phyloP scores from a whole-genome alignment of 208 protist species.

The Trichomonas vaginalis region DNA sequence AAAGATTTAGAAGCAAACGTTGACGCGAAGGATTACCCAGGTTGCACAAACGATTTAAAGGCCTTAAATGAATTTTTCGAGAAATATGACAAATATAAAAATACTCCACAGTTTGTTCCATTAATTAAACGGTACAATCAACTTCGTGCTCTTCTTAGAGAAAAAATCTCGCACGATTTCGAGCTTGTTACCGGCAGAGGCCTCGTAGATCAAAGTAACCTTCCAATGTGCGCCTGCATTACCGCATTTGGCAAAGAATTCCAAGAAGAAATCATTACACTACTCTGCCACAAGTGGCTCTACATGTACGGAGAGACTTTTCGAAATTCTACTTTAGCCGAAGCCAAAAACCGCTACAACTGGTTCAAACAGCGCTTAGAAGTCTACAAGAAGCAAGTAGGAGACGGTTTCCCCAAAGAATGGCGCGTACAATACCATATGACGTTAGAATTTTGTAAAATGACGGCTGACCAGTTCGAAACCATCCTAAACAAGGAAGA shows the following conservation, averaged over 20 bases:
- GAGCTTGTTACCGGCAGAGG: background rate
- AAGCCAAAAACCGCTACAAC: background rate
- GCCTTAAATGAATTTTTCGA: background rate
- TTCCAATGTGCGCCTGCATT: background rate
- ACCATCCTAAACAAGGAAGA: background rate
- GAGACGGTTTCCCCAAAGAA: background rate
- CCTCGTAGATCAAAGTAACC: background rate
- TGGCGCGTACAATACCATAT: background rate
- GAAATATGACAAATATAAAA: background rate
- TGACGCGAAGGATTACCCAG: background rate
- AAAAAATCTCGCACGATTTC: background rate
- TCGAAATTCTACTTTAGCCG: background rate
- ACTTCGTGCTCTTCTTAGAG: background rate
- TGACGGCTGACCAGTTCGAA: background rate
- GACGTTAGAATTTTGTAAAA: background rate
- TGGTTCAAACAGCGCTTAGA: conserved; percentile 1
- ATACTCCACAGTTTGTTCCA: background rate
- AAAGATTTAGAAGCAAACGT: background rate
- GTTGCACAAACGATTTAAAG: background rate
- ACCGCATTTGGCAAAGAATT: background rate
- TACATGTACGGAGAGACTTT: background rate
- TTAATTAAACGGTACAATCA: background rate
- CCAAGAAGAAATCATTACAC: background rate
- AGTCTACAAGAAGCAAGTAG: background rate
- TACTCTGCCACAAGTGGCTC: background rate